Evolutionary conservation across 257 asterid species (phyloP), one percentile per base, ranked within the genome.

Genomic region (Ballota nigra): DNA sequence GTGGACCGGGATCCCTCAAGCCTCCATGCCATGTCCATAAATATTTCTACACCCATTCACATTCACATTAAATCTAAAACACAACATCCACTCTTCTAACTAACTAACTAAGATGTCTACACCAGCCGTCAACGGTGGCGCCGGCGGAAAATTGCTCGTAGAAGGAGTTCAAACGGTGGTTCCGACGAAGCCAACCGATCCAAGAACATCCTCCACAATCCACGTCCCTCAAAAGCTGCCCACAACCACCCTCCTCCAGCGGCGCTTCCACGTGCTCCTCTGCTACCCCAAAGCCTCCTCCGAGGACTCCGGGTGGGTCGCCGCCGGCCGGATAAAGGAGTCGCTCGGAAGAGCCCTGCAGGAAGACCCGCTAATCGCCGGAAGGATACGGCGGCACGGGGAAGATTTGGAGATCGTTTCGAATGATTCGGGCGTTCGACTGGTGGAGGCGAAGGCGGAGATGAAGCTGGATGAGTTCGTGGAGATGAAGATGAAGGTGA

Each of bases 241-340:
- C 65, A 20, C 65, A 22, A 3, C 75, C 7, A 38, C 36, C 59
- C 70, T 78, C 36, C 53, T 69, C 28, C 84, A 79, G 43, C 74
- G 79, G 67, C 82, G 83, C 7, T 81, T 82, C 33, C 77, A 83
- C 68, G 36, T 82, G 1, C 19, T 88, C 18, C 55, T 90, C 52
- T 83, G 89, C 79, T 84, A 85, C 79, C 59, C 77, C 15, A 86
- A 70, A 20, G 73, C 69, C 18, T 52, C 69, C 6, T 76, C 58
- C 2, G 82, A 58, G 2, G 89, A 83, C 18, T 87, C 88, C 4
- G 96, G 95, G 2, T 77, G 87, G 80, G 18, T 75, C 0, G 62
- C 80, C 3, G 91, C 92, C 0, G 95, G 87, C 0, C 81, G 87
- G 86, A 81, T 87, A 0, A 89, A 53, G 77, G 95, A 91, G 63